phyloP scores from a whole-genome alignment of 2,329 filamentous ascomycete genomes.

The Exserohilum rostratum region DNA sequence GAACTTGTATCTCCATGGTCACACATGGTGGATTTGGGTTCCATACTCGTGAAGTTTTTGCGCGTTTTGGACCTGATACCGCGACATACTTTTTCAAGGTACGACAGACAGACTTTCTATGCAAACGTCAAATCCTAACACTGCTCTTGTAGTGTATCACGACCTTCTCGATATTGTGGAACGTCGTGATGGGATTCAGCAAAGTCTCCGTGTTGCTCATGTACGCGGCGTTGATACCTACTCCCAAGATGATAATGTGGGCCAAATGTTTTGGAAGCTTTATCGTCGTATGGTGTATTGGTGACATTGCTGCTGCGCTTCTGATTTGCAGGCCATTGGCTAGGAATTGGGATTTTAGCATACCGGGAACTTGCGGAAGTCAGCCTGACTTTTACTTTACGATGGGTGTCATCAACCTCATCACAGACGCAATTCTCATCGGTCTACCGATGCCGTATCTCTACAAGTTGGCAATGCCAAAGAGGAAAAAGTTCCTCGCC shows the following conservation, averaged over 20 bases:
- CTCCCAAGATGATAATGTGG: slow-evolving; percentile 16
- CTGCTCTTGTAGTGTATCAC: slow-evolving; percentile 18
- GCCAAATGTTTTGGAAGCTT: slow-evolving; percentile 9
- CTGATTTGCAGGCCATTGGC: slow-evolving; percentile 26
- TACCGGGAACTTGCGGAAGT: slow-evolving; percentile 25
- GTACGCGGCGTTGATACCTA: slow-evolving; percentile 24
- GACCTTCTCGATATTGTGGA: slow-evolving; percentile 28
- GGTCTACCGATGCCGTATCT: slow-evolving; percentile 29
- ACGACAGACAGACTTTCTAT: background rate
- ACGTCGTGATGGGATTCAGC: slow-evolving; percentile 25
- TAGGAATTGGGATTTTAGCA: slow-evolving; percentile 23
- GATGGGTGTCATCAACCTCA: slow-evolving; percentile 22
- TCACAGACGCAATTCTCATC: slow-evolving; percentile 25
- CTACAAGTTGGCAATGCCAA: slow-evolving; percentile 15
- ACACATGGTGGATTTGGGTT: slow-evolving; percentile 30
- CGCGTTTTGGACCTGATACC: slow-evolving; percentile 22
- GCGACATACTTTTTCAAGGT: slow-evolving; percentile 30
- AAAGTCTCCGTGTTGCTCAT: slow-evolving; percentile 28
- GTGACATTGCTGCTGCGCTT: slow-evolving; percentile 19
- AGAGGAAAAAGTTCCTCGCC: slow-evolving; percentile 21
- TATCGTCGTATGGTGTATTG: slow-evolving; percentile 20
- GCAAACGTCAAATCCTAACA: background rate
- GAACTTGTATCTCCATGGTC: slow-evolving; percentile 22
- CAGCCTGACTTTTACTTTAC: slow-evolving; percentile 23
- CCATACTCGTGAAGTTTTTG: slow-evolving; percentile 19